A percentile compares a stretch with the other conserved stretches of the same genome.
Evolutionary conservation across 2,329 filamentous ascomycete species (phyloP).

Genomic region (Penicillium sp.): DNA sequence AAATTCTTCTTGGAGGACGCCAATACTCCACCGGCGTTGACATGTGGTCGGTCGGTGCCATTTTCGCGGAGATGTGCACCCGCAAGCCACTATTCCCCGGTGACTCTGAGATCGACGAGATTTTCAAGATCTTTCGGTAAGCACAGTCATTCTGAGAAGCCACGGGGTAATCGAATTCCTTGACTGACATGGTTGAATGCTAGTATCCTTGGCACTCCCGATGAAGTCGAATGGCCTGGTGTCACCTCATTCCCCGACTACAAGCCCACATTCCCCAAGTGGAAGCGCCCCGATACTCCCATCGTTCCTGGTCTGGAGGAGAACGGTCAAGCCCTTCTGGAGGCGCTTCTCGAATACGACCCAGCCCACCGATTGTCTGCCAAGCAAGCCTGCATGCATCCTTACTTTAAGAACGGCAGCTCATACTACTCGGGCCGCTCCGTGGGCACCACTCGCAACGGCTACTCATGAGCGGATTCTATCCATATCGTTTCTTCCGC

Average conservation of each 20-base stretch:
- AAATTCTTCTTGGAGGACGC: slow-evolving; percentile 82
- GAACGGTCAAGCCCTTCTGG: slow-evolving; percentile 46
- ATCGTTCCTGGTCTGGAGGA: slow-evolving; percentile 71
- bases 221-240: slow-evolving; percentile 77
- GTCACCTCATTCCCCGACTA: slow-evolving; percentile 94
- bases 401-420: slow-evolving; percentile 63
- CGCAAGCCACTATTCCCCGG: slow-evolving; percentile 87
- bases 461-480: slow-evolving; percentile 30
- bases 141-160: slow-evolving; percentile 16
- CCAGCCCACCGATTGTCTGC: slow-evolving; percentile 81
- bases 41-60: slow-evolving; percentile 93
- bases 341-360: slow-evolving; percentile 75
- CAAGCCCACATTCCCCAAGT: slow-evolving; percentile 88
- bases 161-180: neutral
- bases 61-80: slow-evolving; percentile 95
- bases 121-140: slow-evolving; percentile 89
- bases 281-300: slow-evolving; percentile 64
- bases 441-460: slow-evolving; percentile 24
- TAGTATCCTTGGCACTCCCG: slow-evolving; percentile 74
- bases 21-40: slow-evolving; percentile 93
- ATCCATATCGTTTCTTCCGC: slow-evolving; percentile 5
- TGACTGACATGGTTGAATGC: slow-evolving; percentile 3
- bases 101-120: slow-evolving; percentile 88
- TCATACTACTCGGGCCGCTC: slow-evolving; percentile 44
- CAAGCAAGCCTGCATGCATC: slow-evolving; percentile 77